phyloP scores from a whole-genome alignment of 2,329 filamentous ascomycete species.

The Curvularia sp. region DNA sequence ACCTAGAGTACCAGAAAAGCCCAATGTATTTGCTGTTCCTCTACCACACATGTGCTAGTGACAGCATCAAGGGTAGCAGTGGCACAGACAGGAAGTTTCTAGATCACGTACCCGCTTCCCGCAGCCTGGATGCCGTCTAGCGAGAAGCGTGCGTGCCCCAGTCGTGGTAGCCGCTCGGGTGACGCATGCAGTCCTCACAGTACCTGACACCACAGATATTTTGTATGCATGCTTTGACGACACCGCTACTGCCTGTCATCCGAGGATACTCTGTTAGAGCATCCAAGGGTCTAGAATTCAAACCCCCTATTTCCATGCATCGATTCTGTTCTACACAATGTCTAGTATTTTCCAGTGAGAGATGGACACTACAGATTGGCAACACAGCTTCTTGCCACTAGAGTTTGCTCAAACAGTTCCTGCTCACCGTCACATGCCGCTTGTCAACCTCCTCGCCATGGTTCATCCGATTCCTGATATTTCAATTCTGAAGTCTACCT shows the following conservation, averaged over 20 bases:
- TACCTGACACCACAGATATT: background rate
- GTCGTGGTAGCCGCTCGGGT: background rate
- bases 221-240: background rate
- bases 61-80: background rate
- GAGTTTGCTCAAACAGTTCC: background rate
- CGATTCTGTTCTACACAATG: background rate
- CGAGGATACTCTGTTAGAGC: background rate
- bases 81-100: constrained; percentile 6
- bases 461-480: background rate
- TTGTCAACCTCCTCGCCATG: background rate
- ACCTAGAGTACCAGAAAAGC: background rate
- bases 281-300: background rate
- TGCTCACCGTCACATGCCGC: background rate
- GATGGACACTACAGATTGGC: background rate
- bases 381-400: background rate
- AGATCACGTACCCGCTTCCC: constrained; percentile 2
- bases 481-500: background rate
- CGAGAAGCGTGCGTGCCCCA: background rate
- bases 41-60: background rate
- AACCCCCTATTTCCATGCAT: background rate
- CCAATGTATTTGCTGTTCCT: background rate
- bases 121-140: background rate
- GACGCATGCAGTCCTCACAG: background rate
- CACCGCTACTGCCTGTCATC: background rate
- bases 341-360: background rate